Evolutionary conservation across 306 rosid genomes (phyloP).

Genomic region (Malus sylvestris): DNA sequence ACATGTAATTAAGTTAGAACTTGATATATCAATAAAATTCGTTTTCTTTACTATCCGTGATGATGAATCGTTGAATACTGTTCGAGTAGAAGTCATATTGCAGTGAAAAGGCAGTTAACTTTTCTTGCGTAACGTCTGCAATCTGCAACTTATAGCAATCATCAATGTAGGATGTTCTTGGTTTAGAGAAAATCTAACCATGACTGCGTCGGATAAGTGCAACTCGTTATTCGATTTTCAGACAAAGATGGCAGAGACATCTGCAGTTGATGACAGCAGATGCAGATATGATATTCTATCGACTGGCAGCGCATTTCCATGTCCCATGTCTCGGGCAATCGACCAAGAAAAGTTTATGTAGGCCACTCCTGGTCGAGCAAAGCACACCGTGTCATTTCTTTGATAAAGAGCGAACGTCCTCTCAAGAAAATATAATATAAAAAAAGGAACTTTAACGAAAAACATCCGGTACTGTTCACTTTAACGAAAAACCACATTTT

Average conservation of each 20-base stretch:
- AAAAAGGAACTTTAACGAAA: background rate
- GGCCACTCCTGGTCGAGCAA: no score
- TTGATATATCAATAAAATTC: background rate
- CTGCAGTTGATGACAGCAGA: background rate
- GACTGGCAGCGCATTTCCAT: no score
- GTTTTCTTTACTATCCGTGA: background rate
- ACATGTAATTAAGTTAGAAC: background rate
- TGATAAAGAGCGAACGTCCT: no score
- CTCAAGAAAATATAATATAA: background rate
- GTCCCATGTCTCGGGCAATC: no score
- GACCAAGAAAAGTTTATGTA: no score
- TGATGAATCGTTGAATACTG: background rate
- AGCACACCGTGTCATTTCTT: no score
- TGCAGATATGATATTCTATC: background rate
- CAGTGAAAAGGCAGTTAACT: background rate
- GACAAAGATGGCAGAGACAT: background rate
- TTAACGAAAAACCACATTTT: no score
- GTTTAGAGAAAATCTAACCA: background rate
- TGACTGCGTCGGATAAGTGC: background rate
- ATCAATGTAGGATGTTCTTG: background rate
- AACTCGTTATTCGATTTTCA: background rate
- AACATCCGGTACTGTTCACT: no score
- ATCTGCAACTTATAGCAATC: background rate
- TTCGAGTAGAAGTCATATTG: background rate
- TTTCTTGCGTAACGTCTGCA: background rate